phyloP scores from a whole-genome alignment of 306 rosid species.

The Quercus parvula region DNA sequence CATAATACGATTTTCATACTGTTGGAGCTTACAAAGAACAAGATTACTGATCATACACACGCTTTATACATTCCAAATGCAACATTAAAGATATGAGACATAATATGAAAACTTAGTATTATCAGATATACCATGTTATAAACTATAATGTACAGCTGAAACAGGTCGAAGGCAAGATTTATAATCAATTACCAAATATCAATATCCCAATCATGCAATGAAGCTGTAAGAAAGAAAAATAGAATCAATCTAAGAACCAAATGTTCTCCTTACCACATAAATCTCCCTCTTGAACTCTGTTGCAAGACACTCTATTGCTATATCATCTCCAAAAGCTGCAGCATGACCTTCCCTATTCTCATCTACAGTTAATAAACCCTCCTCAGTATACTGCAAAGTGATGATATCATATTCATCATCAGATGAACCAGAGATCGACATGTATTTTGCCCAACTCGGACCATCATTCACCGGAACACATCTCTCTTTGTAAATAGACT shows the following conservation, averaged over 20 bases:
- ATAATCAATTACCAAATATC: not conserved
- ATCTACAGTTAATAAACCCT: conserved; percentile 77
- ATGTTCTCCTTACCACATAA: conserved; percentile 68
- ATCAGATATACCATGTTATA: too few species aligned
- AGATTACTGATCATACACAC: not conserved
- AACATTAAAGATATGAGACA: not conserved
- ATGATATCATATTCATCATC: conserved; percentile 87
- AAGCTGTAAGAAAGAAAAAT: not conserved
- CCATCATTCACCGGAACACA: conserved; percentile 77
- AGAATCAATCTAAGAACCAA: conserved; percentile 6
- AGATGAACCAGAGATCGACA: conserved; percentile 83
- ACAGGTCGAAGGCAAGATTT: not conserved
- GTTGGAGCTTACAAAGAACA: not conserved
- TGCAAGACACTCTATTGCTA: conserved; percentile 97
- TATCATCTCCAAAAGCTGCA: conserved; percentile 97
- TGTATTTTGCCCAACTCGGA: conserved; percentile 92
- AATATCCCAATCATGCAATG: not conserved
- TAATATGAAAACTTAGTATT: not conserved
- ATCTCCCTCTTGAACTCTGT: conserved; percentile 94
- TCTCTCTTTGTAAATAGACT: conserved; percentile 93
- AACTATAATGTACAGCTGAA: too few species aligned
- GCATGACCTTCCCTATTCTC: conserved; percentile 91
- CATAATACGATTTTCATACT: not conserved
- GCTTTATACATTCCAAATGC: not conserved
- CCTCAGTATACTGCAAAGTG: conserved; percentile 95